These are phyloP conservation scores for Colletotrichum sidae DNA, from an alignment of 2,329 filamentous ascomycete species.

Conservation along the genomic window DNA sequence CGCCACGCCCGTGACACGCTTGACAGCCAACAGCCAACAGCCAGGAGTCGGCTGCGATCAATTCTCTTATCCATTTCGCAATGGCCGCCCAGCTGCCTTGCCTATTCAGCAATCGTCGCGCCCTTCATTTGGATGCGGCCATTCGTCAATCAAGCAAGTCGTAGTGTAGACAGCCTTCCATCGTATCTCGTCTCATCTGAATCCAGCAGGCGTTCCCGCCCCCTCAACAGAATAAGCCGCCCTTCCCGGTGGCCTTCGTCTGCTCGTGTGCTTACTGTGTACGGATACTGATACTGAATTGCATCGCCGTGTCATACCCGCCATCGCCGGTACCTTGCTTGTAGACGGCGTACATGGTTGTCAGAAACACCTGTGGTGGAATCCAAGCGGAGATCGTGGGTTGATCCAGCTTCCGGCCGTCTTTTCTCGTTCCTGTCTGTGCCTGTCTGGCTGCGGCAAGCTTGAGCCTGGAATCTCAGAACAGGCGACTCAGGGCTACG, in stretches of 20 bases:
- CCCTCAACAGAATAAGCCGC: no score
- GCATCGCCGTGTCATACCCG: constrained; percentile 24
- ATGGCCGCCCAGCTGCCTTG: constrained; percentile 4
- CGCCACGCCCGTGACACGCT: neutral
- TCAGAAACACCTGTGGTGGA: constrained; percentile 19
- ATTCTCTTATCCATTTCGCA: neutral
- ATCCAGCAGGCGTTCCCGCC: constrained; percentile 20
- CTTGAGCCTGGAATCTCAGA: constrained; percentile 19
- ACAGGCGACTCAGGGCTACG: constrained; percentile 19
- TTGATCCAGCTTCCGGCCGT: constrained; percentile 21
- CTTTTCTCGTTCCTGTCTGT: constrained; percentile 18
- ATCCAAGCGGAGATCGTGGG: constrained; percentile 29
- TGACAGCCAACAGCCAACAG: neutral
- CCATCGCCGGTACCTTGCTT: constrained; percentile 9
- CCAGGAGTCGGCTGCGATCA: constrained; percentile 3
- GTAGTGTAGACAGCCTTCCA: constrained; percentile 2
- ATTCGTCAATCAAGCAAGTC: neutral
- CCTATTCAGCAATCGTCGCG: constrained; percentile 19
- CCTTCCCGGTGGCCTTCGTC: neutral
- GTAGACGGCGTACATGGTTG: neutral
- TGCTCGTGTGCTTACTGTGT: constrained; percentile 8
- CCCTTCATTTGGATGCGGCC: neutral
- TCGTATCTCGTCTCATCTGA: constrained; percentile 28
- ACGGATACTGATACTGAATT: constrained; percentile 8
- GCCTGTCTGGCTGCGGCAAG: constrained; percentile 26